A percentile compares a stretch with the other conserved stretches of the same genome.
Conservation (phyloP, 768 basidiomycete species). For the Sarcodon aspratus region DNA sequence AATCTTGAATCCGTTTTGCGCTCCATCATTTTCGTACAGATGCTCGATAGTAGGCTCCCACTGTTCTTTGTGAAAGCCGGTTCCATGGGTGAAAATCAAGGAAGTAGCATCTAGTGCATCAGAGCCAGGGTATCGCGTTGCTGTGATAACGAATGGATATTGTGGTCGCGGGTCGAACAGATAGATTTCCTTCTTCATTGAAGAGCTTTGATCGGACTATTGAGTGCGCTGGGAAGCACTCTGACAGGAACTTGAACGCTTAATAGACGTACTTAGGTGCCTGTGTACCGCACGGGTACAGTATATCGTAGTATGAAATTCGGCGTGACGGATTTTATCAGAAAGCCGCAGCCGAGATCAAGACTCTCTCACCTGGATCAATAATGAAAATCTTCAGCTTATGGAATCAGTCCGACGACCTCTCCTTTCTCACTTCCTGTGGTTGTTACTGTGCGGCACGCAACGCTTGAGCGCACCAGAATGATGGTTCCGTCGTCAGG, state of each 20-base stretch:
- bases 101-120: constrained; percentile 31
- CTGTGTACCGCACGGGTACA: constrained; percentile 1
- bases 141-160: constrained; percentile 35
- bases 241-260: constrained; percentile 3
- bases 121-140: constrained; percentile 32
- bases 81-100: constrained; percentile 40
- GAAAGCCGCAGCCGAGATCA: too few species aligned
- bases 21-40: constrained; percentile 15
- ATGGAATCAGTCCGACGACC: too few species aligned
- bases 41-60: constrained; percentile 47
- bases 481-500: too few species aligned
- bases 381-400: too few species aligned
- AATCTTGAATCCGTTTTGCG: constrained; percentile 19
- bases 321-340: background rate
- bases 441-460: too few species aligned
- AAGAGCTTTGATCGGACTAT: constrained; percentile 8
- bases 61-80: constrained; percentile 46
- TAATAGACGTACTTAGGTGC: background rate
- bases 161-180: constrained; percentile 42
- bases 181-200: constrained; percentile 14
- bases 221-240: constrained; percentile 9
- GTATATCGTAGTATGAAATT: too few species aligned
- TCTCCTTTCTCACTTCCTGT: too few species aligned
- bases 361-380: too few species aligned
- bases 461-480: too few species aligned